Percentiles rank a stretch among this genome's conserved stretches.
These are phyloP conservation scores for Oldenlandia corymbosa DNA, from an alignment of 257 asterid species.

Conservation along the genomic window DNA sequence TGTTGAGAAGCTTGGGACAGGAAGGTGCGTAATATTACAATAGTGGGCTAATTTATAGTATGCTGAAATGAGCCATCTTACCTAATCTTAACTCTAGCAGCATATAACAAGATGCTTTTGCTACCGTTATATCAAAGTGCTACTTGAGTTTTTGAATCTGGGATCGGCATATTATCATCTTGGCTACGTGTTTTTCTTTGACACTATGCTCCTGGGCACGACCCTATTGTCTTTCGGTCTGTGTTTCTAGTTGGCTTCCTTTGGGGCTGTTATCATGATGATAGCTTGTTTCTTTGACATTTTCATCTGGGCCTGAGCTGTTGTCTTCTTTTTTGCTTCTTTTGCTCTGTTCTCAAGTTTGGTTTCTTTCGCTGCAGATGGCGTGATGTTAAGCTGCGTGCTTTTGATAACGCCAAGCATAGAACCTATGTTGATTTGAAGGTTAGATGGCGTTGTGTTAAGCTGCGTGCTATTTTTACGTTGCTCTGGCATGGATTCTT, in stretches of 20 bases:
- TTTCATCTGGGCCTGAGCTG: not conserved
- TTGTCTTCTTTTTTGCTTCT: not conserved
- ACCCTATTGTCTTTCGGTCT: too few relatives aligned
- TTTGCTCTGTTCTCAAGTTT: constrained; percentile 2
- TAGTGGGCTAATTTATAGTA: not conserved
- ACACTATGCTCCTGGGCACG: too few relatives aligned
- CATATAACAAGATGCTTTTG: too few relatives aligned
- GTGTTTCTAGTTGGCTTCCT: not conserved
- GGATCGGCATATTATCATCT: too few relatives aligned
- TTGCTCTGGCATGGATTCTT: too few relatives aligned
- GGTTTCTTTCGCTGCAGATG: constrained; percentile 49
- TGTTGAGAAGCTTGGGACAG: constrained; percentile 96
- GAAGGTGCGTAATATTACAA: constrained; percentile 49
- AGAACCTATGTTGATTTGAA: constrained; percentile 93
- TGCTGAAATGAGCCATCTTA: not conserved
- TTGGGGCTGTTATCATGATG: too few relatives aligned
- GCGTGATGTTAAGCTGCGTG: constrained; percentile 94
- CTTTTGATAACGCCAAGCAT: constrained; percentile 82
- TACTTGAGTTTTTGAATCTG: too few relatives aligned
- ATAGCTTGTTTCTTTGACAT: not conserved
- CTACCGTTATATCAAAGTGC: too few relatives aligned
- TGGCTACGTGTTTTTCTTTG: too few relatives aligned
- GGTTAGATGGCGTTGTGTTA: constrained; percentile 39
- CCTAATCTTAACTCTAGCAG: too few relatives aligned
- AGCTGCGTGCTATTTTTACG: too few relatives aligned